These are phyloP conservation scores for Penicillium coprophilum DNA, from an alignment of 495 filamentous ascomycete genomes.

Conservation along the genomic window DNA sequence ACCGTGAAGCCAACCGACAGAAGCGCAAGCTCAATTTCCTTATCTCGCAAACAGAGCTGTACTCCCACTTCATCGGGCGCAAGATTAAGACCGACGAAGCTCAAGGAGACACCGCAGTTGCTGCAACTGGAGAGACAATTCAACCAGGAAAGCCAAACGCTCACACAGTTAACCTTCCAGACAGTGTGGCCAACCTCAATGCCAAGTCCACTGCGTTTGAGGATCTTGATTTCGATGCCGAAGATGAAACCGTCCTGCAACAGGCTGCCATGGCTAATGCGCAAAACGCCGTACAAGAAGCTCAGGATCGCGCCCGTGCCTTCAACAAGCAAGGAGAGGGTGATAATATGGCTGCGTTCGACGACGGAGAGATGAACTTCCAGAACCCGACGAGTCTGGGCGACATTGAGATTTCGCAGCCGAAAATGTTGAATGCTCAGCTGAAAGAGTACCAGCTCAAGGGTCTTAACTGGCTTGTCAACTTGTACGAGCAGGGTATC, in stretches of 20 bases:
- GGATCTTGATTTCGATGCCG: slow-evolving; percentile 91
- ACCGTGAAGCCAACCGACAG: slow-evolving; percentile 94
- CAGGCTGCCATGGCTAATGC: slow-evolving; percentile 92
- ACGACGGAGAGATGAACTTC: slow-evolving; percentile 97
- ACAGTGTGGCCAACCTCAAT: slow-evolving; percentile 55
- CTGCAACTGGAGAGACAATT: slow-evolving; percentile 50
- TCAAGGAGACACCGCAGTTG: slow-evolving; percentile 73
- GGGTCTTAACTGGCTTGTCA: slow-evolving; percentile 98
- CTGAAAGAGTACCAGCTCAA: slow-evolving; percentile 99
- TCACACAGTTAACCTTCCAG: slow-evolving; percentile 55
- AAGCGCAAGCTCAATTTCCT: slow-evolving; percentile 99
- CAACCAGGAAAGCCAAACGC: slow-evolving; percentile 46
- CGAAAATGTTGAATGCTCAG: slow-evolving; percentile 87
- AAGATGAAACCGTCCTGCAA: slow-evolving; percentile 79
- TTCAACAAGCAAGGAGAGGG: slow-evolving; percentile 70
- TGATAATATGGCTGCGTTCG: slow-evolving; percentile 51
- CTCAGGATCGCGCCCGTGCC: slow-evolving; percentile 83
- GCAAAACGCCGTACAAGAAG: slow-evolving; percentile 92
- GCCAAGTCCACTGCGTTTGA: slow-evolving; percentile 88
- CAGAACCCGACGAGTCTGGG: slow-evolving; percentile 96
- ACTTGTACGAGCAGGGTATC: slow-evolving; percentile 98
- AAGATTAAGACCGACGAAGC: slow-evolving; percentile 97
- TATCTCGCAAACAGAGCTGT: slow-evolving; percentile 97
- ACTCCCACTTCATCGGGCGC: slow-evolving; percentile 98
- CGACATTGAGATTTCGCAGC: slow-evolving; percentile 90